phyloP scores from a whole-genome alignment of 768 basidiomycete genomes.

The Mycena galopus region DNA sequence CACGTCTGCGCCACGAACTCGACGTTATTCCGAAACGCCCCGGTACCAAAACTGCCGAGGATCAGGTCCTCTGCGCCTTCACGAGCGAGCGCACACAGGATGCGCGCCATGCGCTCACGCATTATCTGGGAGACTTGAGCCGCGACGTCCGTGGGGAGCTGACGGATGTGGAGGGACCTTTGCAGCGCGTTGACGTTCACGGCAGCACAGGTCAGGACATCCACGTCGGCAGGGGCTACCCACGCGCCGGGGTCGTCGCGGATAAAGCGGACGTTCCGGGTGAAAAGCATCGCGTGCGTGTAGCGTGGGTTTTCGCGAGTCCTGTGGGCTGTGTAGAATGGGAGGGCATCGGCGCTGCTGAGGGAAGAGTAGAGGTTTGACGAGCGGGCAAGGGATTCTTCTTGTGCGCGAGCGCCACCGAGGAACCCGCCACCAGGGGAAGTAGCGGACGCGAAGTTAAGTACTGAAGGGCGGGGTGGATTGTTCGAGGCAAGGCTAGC shows the following conservation, averaged over 20 bases:
- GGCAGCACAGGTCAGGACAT: constrained; percentile 68
- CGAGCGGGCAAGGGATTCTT: constrained; percentile 69
- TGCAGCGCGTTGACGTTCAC: constrained; percentile 62
- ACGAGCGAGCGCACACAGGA: constrained; percentile 72
- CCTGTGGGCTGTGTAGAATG: constrained; percentile 62
- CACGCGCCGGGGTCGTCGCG: constrained; percentile 63
- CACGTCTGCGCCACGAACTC: constrained; percentile 70
- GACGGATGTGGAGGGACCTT: not conserved
- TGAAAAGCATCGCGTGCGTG: constrained; percentile 68
- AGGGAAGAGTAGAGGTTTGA: constrained; percentile 66
- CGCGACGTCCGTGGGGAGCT: constrained; percentile 43
- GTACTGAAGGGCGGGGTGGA: constrained; percentile 53
- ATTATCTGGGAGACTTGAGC: constrained; percentile 64
- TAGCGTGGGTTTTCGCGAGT: constrained; percentile 52
- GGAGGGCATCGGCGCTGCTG: constrained; percentile 53
- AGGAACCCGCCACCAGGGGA: constrained; percentile 70
- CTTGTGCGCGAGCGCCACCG: constrained; percentile 67
- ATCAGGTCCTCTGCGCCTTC: constrained; percentile 72
- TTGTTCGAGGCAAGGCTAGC: constrained; percentile 41
- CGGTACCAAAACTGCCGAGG: constrained; percentile 83
- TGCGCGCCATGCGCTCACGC: constrained; percentile 79
- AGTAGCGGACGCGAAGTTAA: constrained; percentile 70
- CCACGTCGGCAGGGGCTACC: constrained; percentile 58
- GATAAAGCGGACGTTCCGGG: constrained; percentile 60
- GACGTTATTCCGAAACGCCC: constrained; percentile 78